Evolutionary conservation across 1,284 basidiomycete genomes (phyloP).

Genomic region (Pascua sp.): DNA sequence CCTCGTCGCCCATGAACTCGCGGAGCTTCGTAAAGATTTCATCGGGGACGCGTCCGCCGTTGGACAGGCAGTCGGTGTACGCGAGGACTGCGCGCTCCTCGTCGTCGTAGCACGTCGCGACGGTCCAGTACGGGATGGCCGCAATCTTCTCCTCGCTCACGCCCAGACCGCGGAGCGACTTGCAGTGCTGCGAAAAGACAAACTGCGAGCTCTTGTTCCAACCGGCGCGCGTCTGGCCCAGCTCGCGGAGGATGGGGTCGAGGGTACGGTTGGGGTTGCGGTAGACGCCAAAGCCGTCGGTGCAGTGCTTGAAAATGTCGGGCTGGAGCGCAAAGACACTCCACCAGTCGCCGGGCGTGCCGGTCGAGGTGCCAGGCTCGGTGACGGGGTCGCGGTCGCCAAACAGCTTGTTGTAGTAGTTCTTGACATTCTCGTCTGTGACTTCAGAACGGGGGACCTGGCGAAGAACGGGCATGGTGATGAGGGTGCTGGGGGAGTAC

Average conservation of each 20-base stretch:
- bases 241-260: conserved; percentile 5
- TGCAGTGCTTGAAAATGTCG: conserved; percentile 3
- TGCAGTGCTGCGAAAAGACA: conserved; percentile 8
- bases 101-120: background rate
- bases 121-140: background rate
- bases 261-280: conserved; percentile 1
- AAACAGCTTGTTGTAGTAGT: conserved; percentile 3
- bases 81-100: conserved; percentile 2
- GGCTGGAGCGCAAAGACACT: conserved; percentile 1
- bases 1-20: background rate
- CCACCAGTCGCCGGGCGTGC: conserved; percentile 9
- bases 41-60: background rate
- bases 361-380: conserved; percentile 2
- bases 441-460: background rate
- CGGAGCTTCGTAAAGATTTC: conserved; percentile 3
- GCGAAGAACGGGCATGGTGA: background rate
- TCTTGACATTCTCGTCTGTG: background rate
- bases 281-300: conserved; percentile 5
- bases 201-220: conserved; percentile 2
- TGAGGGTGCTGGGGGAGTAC: no score
- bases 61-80: conserved; percentile 1
- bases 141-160: conserved; percentile 2
- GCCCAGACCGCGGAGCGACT: conserved; percentile 1
- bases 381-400: background rate
- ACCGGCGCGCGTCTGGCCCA: conserved; percentile 4